Conservation (phyloP, 345 rosid genomes). For the Pistacia vera region DNA sequence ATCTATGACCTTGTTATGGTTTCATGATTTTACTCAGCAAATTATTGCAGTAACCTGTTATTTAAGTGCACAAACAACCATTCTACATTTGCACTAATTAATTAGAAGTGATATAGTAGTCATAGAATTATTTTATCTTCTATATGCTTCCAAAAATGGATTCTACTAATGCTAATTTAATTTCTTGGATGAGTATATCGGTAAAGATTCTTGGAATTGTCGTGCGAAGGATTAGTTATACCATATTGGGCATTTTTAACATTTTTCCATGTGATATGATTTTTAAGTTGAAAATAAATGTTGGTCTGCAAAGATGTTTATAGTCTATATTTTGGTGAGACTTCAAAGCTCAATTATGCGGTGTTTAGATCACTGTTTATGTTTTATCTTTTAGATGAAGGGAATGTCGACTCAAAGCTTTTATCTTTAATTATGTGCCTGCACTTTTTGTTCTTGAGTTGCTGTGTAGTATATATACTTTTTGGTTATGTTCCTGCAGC, state of each 20-base stretch:
- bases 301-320: background rate
- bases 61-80: background rate
- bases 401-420: background rate
- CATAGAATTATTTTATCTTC: background rate
- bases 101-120: background rate
- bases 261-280: background rate
- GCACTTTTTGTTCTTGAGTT: background rate
- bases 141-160: background rate
- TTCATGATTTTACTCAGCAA: background rate
- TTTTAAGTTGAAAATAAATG: constrained; percentile 1
- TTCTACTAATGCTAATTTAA: background rate
- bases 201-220: background rate
- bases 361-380: background rate
- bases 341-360: background rate
- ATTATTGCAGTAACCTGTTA: background rate
- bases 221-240: background rate
- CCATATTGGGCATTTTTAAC: background rate
- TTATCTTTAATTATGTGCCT: background rate
- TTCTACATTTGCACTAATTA: background rate
- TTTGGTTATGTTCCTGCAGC: background rate
- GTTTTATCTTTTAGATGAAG: background rate
- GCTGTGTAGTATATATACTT: background rate
- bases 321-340: background rate
- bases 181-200: background rate
- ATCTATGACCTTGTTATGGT: background rate